These are phyloP conservation scores for Teunomyces lycoperdinae DNA, from an alignment of 805 yeast species.

Conservation along the genomic window DNA sequence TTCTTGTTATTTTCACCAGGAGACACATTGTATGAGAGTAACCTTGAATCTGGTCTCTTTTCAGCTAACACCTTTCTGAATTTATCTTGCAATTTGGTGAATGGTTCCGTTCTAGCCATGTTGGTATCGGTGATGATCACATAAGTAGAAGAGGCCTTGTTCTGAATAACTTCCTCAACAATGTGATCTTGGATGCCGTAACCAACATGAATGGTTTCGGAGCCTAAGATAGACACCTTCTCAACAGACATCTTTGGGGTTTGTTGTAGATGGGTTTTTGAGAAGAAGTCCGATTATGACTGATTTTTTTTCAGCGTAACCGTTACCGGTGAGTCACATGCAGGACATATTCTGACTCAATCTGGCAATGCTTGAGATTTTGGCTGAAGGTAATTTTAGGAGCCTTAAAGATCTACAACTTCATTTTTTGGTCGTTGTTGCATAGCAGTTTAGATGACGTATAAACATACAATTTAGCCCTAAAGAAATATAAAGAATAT, in stretches of 20 bases:
- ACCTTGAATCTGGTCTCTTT: conserved; percentile 54
- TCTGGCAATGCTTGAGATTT: too few relatives aligned
- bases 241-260: conserved; percentile 20
- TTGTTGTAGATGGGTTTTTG: neutral
- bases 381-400: too few relatives aligned
- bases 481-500: too few relatives aligned
- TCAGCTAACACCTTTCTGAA: conserved; percentile 37
- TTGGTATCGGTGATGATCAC: conserved; percentile 87
- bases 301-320: conserved; percentile 5
- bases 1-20: conserved; percentile 94
- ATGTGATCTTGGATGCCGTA: conserved; percentile 74
- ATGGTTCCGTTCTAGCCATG: conserved; percentile 63
- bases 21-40: conserved; percentile 70
- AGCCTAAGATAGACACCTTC: conserved; percentile 76
- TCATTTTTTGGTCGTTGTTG: too few relatives aligned
- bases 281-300: conserved; percentile 1
- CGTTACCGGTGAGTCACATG: neutral
- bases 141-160: conserved; percentile 82
- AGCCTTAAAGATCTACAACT: too few relatives aligned
- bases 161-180: conserved; percentile 58
- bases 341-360: neutral
- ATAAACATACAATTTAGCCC: too few relatives aligned
- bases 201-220: conserved; percentile 86
- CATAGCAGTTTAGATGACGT: too few relatives aligned
- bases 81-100: conserved; percentile 42